Evolutionary conservation across 1,139 yeast genomes (phyloP), one percentile per base, ranked within the genome.

Genomic region (Pichia sp.): DNA sequence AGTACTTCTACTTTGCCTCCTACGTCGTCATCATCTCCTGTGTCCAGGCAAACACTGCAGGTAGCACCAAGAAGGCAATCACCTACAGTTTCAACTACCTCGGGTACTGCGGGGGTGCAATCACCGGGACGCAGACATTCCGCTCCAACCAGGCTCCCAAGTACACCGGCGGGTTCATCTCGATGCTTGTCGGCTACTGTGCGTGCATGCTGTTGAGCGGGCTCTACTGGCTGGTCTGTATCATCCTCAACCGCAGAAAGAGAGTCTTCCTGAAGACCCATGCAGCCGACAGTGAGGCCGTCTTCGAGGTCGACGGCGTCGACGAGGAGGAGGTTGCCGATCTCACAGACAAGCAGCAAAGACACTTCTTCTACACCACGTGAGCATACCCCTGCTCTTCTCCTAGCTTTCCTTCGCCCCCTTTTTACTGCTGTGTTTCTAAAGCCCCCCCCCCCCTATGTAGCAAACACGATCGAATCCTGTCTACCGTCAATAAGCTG

Each of bases 121-220:
- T 84, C 48, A 73, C 81, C 46, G 91, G 91, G 0, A 89, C 91
- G 2, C 88, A 83, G 63, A 75, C 85, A 45, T 85, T 83, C 63
- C 62, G 67, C 36, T 46, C 57, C 5, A 41, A 49, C 8, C 56
- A 55, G 23, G 58, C 60, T 4, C 62, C 62, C 16, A 30, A 50
- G 8, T 59, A 59, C 37, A 49, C 46, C 6, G 67, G 69, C 16
- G 73, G 70, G 2, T 64, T 64, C 42, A 61, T 65, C 30, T 62
- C 70, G 25, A 65, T 71, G 61, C 57, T 69, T 19, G 60, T 65
- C 19, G 70, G 70, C 45, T 62, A 67, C 45, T 59, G 66, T 39
- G 60, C 68, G 25, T 70, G 73, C 58, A 68, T 71, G 51, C 22
- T 59, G 8, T 56, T 70, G 25, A 51, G 62, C 39, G 62, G 53